These are phyloP conservation scores for Peronosclerospora sorghi DNA, from an alignment of 352 stramenopile species.

Conservation along the genomic window DNA sequence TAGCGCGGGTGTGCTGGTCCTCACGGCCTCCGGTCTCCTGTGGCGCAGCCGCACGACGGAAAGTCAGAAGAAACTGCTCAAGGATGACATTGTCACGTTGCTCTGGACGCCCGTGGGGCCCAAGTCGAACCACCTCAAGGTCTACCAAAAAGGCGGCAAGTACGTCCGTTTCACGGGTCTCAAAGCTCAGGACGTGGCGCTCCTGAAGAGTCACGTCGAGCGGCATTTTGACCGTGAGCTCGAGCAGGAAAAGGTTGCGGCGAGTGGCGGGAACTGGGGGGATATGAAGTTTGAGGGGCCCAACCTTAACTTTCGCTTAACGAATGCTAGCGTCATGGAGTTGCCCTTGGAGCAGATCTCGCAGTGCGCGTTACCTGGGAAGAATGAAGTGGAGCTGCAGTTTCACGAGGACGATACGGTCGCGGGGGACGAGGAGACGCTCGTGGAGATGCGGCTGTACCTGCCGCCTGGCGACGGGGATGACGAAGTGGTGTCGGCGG, in stretches of 20 bases:
- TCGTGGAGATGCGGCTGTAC: conserved; percentile 95
- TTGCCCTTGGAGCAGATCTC: conserved; percentile 68
- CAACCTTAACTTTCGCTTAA: conserved; percentile 72
- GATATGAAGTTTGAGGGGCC: conserved; percentile 88
- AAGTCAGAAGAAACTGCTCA: conserved; percentile 76
- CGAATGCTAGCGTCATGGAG: conserved; percentile 61
- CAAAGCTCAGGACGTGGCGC: conserved; percentile 50
- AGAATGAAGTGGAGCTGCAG: conserved; percentile 98
- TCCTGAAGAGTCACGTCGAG: conserved; percentile 57
- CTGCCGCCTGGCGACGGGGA: conserved; percentile 70
- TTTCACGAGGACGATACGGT: conserved; percentile 97
- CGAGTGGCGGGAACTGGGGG: conserved; percentile 88
- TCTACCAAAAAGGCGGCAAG: conserved; percentile 76
- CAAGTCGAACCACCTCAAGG: conserved; percentile 77
- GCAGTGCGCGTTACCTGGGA: conserved; percentile 89
- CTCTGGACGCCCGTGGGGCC: conserved; percentile 71
- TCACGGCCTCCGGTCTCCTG: conserved; percentile 56
- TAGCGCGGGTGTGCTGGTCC: conserved; percentile 69
- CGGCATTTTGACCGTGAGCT: conserved; percentile 83
- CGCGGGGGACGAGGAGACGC: conserved; percentile 87
- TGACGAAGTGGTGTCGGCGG: conserved; percentile 47
- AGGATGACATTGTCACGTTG: conserved; percentile 80
- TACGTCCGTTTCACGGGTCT: conserved; percentile 80
- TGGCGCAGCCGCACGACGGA: conserved; percentile 73
- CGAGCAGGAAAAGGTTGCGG: conserved; percentile 83